Percentiles rank a stretch among this genome's conserved stretches.
Evolutionary conservation across 768 basidiomycete genomes (phyloP).

Genomic region (Rhodocollybia butyracea): DNA sequence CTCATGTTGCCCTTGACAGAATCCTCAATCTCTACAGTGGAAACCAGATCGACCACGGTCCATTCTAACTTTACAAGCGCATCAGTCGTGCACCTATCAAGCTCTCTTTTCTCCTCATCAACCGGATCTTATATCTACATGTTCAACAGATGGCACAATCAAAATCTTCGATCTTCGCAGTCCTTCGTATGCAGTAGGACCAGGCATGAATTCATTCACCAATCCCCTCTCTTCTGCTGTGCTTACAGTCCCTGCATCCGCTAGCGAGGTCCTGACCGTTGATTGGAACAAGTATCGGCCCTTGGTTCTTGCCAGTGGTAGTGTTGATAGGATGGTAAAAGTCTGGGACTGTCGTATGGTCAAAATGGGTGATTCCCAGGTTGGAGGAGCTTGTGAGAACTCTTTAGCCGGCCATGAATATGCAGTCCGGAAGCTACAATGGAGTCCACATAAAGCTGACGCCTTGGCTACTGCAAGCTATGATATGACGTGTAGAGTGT

Average conservation of each 20-base stretch:
- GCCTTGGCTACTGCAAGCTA: conserved; percentile 72
- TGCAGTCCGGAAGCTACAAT: conserved; percentile 84
- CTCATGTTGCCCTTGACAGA: not conserved
- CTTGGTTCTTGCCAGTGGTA: conserved; percentile 70
- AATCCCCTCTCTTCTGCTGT: conserved; percentile 66
- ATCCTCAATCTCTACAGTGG: conserved; percentile 56
- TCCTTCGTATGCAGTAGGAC: conserved; percentile 30
- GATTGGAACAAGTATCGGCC: conserved; percentile 95
- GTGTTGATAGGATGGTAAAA: conserved; percentile 73
- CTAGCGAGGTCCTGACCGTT: conserved; percentile 73
- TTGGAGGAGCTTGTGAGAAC: conserved; percentile 70
- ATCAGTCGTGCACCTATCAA: conserved; percentile 83
- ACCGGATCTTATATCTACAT: conserved; percentile 76
- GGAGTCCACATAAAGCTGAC: conserved; percentile 79
- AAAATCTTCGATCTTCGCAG: conserved; percentile 78
- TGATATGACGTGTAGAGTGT: conserved; percentile 96
- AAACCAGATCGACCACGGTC: conserved; percentile 78
- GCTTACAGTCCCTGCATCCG: conserved; percentile 75
- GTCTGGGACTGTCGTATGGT: conserved; percentile 91
- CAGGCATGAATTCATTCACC: conserved; percentile 55
- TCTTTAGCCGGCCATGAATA: conserved; percentile 85
- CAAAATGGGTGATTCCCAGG: conserved; percentile 49
- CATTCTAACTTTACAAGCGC: conserved; percentile 77
- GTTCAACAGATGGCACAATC: conserved; percentile 83
- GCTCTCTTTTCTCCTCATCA: conserved; percentile 92